Evolutionary conservation across 2,329 filamentous ascomycete species (phyloP).

Genomic region (Pseudocercospora eumusae): DNA sequence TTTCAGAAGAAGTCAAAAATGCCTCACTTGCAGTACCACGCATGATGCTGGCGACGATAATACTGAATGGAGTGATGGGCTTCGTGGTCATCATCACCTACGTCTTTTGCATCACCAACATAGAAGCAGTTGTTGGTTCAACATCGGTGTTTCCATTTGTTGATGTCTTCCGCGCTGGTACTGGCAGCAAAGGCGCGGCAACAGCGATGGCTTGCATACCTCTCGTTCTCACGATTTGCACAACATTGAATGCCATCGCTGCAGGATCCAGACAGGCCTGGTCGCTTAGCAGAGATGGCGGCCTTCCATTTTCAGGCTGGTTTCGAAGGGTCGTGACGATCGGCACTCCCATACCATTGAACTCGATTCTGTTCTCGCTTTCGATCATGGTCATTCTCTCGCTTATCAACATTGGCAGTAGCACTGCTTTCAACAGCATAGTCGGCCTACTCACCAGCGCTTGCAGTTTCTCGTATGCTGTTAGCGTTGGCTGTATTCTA

Average conservation of each 20-base stretch:
- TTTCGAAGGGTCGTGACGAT: conserved; percentile 17
- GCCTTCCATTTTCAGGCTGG: conserved; percentile 41
- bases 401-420: conserved; percentile 40
- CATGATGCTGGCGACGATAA: conserved; percentile 48
- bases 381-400: conserved; percentile 32
- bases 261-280: conserved; percentile 44
- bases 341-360: conserved; percentile 27
- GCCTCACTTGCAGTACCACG: conserved; percentile 45
- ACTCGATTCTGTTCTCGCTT: conserved; percentile 26
- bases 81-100: conserved; percentile 46
- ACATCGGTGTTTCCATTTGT: conserved; percentile 39
- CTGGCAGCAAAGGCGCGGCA: conserved; percentile 16
- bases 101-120: conserved; percentile 45
- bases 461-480: conserved; percentile 19
- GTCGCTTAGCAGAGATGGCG: conserved; percentile 45
- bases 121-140: conserved; percentile 32
- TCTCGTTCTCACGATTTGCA: conserved; percentile 15
- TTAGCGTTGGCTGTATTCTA: conserved; percentile 23
- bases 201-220: conserved; percentile 21
- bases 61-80: conserved; percentile 49
- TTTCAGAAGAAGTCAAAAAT: conserved; percentile 35
- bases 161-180: conserved; percentile 34
- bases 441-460: conserved; percentile 37
- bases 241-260: conserved; percentile 36
- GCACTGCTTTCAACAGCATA: conserved; percentile 45